These are phyloP conservation scores for Ceratocystis eucalypticola DNA, from an alignment of 2,329 filamentous ascomycete genomes.

Conservation along the genomic window DNA sequence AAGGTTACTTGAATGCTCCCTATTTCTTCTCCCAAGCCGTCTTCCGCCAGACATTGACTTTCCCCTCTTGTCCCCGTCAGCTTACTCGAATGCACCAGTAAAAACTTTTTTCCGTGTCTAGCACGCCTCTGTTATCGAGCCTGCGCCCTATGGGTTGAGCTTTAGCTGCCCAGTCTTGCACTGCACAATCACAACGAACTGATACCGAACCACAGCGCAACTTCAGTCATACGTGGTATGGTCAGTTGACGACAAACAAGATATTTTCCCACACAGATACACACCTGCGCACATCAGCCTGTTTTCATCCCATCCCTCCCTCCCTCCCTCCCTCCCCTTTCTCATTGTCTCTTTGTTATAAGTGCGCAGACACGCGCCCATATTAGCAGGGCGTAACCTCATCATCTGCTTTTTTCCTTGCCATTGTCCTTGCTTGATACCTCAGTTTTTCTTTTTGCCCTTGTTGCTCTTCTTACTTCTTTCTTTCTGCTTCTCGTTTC, in stretches of 20 bases:
- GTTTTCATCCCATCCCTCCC: neutral
- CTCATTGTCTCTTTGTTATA: neutral
- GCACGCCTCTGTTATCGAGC: neutral
- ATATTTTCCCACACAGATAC: neutral
- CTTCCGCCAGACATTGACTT: no score
- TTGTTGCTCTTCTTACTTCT: neutral
- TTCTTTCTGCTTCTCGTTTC: neutral
- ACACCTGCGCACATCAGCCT: neutral
- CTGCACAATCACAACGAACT: neutral
- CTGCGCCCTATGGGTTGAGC: neutral
- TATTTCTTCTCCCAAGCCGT: no score
- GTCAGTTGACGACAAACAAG: neutral
- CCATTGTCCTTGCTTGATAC: neutral
- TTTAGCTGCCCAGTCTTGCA: neutral
- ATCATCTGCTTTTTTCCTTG: neutral
- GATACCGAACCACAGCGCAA: neutral
- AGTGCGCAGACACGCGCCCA: neutral
- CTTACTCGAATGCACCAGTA: no score
- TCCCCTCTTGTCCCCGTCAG: no score
- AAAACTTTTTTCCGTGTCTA: no score
- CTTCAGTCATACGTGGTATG: neutral
- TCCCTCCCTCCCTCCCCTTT: no score
- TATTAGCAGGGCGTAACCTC: neutral
- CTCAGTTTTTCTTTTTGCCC: neutral
- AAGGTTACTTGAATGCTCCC: no score